A percentile compares a stretch with the other conserved stretches of the same genome.
Conservation (phyloP, 2,329 filamentous ascomycete genomes). For the Diaporthe citri region DNA sequence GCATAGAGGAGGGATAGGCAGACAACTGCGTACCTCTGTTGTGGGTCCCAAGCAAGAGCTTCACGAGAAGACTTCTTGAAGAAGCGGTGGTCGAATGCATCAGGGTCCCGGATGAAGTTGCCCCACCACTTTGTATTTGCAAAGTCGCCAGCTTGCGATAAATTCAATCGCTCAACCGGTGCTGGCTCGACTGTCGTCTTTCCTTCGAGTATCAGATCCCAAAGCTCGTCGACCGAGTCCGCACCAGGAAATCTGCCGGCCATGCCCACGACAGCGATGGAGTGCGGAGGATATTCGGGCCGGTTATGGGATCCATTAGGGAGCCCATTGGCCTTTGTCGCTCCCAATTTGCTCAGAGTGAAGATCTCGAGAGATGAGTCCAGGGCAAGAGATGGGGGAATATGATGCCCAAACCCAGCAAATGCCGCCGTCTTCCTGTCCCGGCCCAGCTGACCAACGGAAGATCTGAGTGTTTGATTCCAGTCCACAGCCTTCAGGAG, state of each 20-base stretch:
- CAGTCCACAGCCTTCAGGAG: neutral
- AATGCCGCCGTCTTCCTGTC: neutral
- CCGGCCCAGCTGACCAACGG: neutral
- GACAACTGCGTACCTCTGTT: conserved; percentile 46
- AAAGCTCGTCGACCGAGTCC: conserved; percentile 51
- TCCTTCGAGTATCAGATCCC: conserved; percentile 45
- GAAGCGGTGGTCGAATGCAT: conserved; percentile 55
- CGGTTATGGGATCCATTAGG: neutral
- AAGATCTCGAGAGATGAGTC: no score
- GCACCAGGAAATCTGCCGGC: conserved; percentile 50
- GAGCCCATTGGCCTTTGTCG: neutral
- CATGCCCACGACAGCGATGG: conserved; percentile 52
- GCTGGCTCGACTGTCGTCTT: neutral
- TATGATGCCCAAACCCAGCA: neutral
- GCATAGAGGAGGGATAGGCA: conserved; percentile 26
- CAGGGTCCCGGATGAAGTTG: conserved; percentile 44
- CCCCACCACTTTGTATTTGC: conserved; percentile 38
- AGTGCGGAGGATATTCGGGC: neutral
- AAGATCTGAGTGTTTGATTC: neutral
- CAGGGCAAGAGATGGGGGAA: no score
- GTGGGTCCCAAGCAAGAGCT: conserved; percentile 53
- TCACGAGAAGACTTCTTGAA: conserved; percentile 55
- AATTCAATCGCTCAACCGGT: neutral
- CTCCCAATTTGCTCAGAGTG: no score
- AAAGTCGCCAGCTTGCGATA: neutral